Evolutionary conservation across 2,329 filamentous ascomycete species (phyloP).

Genomic region (Exserohilum turcica): DNA sequence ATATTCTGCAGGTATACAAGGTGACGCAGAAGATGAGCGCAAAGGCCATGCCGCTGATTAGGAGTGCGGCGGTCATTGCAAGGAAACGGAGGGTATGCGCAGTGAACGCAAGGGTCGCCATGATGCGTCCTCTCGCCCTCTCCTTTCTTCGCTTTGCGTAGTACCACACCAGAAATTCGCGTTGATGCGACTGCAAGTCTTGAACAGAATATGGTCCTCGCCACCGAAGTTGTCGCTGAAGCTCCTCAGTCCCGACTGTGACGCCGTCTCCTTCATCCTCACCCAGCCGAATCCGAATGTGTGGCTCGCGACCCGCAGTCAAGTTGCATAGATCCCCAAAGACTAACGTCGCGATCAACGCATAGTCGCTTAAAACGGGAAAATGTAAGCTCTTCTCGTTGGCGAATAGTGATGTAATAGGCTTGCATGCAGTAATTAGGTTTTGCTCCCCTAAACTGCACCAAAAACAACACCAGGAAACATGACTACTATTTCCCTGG

Average conservation of each 20-base stretch:
- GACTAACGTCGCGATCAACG: background rate
- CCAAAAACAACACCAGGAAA: conserved; percentile 16
- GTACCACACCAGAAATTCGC: conserved; percentile 5
- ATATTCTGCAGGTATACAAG: background rate
- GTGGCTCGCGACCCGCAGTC: conserved; percentile 5
- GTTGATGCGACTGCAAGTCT: background rate
- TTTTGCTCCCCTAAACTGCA: conserved; percentile 6
- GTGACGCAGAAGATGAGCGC: background rate
- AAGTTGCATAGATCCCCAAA: conserved; percentile 4
- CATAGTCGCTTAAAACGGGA: background rate
- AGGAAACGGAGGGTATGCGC: conserved; percentile 5
- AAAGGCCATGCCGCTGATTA: background rate
- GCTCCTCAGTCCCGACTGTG: background rate
- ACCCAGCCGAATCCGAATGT: conserved; percentile 3
- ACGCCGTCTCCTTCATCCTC: background rate
- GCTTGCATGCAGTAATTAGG: background rate
- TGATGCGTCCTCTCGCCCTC: background rate
- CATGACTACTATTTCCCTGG: background rate
- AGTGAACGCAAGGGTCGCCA: background rate
- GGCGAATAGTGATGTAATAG: conserved; percentile 2
- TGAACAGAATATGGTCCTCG: background rate
- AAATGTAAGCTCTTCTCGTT: conserved; percentile 1
- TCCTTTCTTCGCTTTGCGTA: conserved; percentile 3
- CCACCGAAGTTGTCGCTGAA: background rate
- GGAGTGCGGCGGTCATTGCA: background rate